Base-by-base conservation (phyloP, 2,329 filamentous ascomycete species). In the Blastomyces percursus region DNA sequence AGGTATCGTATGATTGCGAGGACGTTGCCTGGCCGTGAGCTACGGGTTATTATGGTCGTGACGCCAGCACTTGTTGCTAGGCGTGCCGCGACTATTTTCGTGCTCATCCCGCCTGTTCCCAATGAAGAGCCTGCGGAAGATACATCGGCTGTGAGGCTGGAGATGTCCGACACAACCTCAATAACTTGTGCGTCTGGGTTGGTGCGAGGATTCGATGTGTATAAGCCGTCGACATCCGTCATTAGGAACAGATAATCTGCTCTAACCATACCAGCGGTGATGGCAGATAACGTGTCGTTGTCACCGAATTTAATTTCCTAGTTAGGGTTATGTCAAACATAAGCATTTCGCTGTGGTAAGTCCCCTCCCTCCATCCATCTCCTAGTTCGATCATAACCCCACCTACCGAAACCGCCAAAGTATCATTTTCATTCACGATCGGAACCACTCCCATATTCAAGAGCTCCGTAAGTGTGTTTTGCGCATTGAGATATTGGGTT, bases 401-500 rank as follows among this genome's bases (percentile, higher is more conserved):
- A 64, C 76, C 38, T 76, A 81, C 79, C 54, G 93, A 90, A 67
- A 99, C 94, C 30, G 92, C 91, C 61, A 99, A 79, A 2, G 94
- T 99, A 75, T 99, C 94, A 75, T 99, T 99, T 77, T 99, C 94
- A 71, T 99, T 99, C 66, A 99, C 94, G 70, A 99, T 96, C 11
- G 94, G 94, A 66, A 99, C 95, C 32, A 97, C 93, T 1, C 92
- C 92, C 88, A 96, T 94, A 70, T 92, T 87, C 21, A 99, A 79
- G 56, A 97, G 82, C 75, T 96, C 91, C 60, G 86, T 84, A 73
- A 99, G 90, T 0, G 94, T 97, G 72, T 96, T 96, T 76, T 96
- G 91, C 0, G 94, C 94, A 78, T 99, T 99, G 66, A 92, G 83
- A 74, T 97, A 99, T 80, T 96, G 89, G 35, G 91, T 93, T 64